Evolutionary conservation across 192 early-diverging fungal genomes (phyloP), one percentile per base, ranked within the genome.

Genomic region (Linnemannia exigua): DNA sequence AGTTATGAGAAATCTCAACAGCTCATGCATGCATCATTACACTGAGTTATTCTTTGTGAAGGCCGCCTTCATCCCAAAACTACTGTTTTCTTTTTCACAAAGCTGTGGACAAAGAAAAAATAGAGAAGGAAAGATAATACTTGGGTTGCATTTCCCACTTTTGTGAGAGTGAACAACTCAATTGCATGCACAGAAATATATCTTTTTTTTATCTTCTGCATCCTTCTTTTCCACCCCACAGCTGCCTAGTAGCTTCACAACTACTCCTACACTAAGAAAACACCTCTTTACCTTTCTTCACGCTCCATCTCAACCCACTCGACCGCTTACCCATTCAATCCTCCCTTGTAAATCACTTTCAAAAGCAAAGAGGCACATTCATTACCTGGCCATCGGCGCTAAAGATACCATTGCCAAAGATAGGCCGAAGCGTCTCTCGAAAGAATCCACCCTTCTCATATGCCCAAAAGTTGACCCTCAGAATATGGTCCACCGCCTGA

Each of bases 381-480:
- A 51, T 46, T 70, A 84, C 82, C 73, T 84, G 58, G 9, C 82
- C 82, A 63, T 84, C 82, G 6, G 77, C 76, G 9, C 76, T 68
- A 79, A 84, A 84, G 72, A 84, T 78, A 22, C 81, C 81, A 8
- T 63, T 31, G 2, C 82, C 82, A 52, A 79, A 35, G 44, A 84
- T 63, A 1, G 82, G 82, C 44, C 54, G 25, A 0, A 84, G 31
- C 6, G 67, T 38, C 7, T 17, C 75, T 15, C 58, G 33, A 41
- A 79, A 77, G 54, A 25, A 50, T 16, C 41, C 70, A 0, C 82
- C 82, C 41, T 84, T 84, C n/a, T 74, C 77, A 58, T 84, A 84
- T 0, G 70, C 72, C 76, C 72, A 84, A 66, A 84, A 84, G 52
- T 84, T 77, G 31, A 51, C 76, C 25, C 72, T 73, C 7, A 84